Evolutionary conservation across 2,329 filamentous ascomycete species (phyloP).

Genomic region (Lasiodiplodia hormozganensis): DNA sequence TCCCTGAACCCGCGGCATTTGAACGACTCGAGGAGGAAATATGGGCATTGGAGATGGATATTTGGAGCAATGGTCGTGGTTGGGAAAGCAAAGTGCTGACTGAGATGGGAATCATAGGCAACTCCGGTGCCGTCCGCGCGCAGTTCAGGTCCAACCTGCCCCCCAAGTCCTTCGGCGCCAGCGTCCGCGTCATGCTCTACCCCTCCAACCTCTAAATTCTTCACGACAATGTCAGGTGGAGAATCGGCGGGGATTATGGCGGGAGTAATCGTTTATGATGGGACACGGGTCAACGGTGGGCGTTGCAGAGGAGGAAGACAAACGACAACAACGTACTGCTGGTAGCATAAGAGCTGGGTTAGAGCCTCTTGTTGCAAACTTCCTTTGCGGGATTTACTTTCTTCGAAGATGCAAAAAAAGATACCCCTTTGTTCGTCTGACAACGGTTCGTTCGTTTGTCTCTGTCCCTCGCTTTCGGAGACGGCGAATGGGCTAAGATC

Average conservation of each 20-base stretch:
- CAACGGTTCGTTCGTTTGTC: neutral
- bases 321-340: constrained; percentile 11
- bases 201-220: constrained; percentile 89
- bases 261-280: constrained; percentile 1
- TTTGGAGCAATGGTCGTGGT: neutral
- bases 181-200: constrained; percentile 97
- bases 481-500: neutral
- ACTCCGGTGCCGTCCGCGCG: constrained; percentile 96
- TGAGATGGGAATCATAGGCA: constrained; percentile 65
- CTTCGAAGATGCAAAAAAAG: constrained; percentile 7
- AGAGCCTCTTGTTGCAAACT: constrained; percentile 9
- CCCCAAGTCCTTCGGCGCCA: constrained; percentile 76
- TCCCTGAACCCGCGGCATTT: neutral
- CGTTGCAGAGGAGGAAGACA: neutral
- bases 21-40: neutral
- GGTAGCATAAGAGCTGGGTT: constrained; percentile 10
- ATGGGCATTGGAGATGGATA: neutral
- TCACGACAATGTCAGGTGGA: neutral
- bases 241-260: neutral
- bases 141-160: constrained; percentile 97
- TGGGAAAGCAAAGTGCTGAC: neutral
- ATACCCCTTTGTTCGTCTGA: constrained; percentile 13
- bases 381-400: constrained; percentile 9
- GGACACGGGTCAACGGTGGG: neutral
- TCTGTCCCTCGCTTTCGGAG: neutral